These are phyloP conservation scores for Xylaria sp. DNA, from an alignment of 2,329 filamentous ascomycete genomes.

Conservation along the genomic window DNA sequence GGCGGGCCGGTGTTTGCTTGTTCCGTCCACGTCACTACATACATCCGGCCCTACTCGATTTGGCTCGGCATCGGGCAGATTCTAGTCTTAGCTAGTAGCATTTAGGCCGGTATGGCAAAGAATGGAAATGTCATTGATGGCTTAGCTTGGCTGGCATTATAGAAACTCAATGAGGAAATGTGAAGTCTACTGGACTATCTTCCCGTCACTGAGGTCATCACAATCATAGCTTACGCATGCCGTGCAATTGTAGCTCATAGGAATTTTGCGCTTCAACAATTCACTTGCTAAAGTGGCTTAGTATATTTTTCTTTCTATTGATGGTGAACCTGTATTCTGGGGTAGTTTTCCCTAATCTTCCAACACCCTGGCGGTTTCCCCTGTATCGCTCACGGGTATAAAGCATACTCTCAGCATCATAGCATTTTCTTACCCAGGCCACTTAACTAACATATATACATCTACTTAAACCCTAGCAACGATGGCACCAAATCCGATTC, in stretches of 20 bases:
- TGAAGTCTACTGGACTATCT: neutral
- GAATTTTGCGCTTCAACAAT: too few species aligned
- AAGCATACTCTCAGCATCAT: too few species aligned
- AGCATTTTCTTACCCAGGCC: too few species aligned
- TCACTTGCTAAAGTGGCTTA: too few species aligned
- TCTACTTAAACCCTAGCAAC: too few species aligned
- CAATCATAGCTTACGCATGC: neutral
- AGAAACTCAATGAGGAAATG: neutral
- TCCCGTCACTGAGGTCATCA: neutral
- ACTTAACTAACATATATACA: too few species aligned
- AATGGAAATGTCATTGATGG: neutral
- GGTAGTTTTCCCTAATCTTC: too few species aligned
- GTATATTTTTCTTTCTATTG: too few species aligned
- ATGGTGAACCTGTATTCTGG: too few species aligned
- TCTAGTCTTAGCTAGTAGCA: neutral
- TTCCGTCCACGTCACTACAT: neutral
- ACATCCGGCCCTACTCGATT: neutral
- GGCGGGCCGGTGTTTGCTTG: neutral
- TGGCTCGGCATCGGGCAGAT: neutral
- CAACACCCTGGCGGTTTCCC: too few species aligned
- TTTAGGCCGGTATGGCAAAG: neutral
- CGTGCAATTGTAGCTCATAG: too few species aligned
- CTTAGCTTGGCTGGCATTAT: neutral
- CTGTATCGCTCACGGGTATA: neutral
- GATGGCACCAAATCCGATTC: too few species aligned